Percentiles rank a stretch among this genome's conserved stretches.
phyloP scores from a whole-genome alignment of 768 basidiomycete genomes.

The Leccinum aurantiacum region DNA sequence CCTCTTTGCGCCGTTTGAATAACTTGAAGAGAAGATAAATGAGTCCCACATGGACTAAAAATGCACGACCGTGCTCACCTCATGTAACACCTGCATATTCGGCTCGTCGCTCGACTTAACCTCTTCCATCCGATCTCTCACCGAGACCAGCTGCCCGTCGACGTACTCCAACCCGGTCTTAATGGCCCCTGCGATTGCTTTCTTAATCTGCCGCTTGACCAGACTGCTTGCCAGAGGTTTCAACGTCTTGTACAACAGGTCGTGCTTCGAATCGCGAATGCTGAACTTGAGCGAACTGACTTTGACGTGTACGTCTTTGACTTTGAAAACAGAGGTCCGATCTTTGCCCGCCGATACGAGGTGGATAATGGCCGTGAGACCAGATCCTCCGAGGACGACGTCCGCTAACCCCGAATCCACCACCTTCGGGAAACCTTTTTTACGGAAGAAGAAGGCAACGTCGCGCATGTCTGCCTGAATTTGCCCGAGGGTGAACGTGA shows the following conservation, averaged over 20 bases:
- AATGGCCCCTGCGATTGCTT: conserved; percentile 64
- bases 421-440: conserved; percentile 85
- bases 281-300: conserved; percentile 87
- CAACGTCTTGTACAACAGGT: conserved; percentile 82
- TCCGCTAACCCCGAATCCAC: conserved; percentile 84
- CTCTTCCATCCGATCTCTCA: conserved; percentile 75
- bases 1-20: conserved; percentile 60
- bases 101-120: conserved; percentile 48
- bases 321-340: conserved; percentile 67
- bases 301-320: conserved; percentile 71
- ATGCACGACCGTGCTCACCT: conserved; percentile 37
- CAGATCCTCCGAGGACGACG: conserved; percentile 79
- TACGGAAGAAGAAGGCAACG: conserved; percentile 87
- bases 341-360: conserved; percentile 65
- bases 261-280: conserved; percentile 90
- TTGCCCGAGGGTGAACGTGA: conserved; percentile 75
- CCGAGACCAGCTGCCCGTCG: conserved; percentile 86
- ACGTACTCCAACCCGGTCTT: conserved; percentile 81
- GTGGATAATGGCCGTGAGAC: conserved; percentile 66
- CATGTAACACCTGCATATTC: conserved; percentile 54
- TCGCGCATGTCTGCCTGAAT: conserved; percentile 95
- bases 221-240: conserved; percentile 76
- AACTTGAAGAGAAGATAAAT: conserved; percentile 36
- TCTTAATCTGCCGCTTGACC: conserved; percentile 72
- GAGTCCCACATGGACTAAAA: not conserved